Base-by-base conservation (phyloP, 2,329 filamentous ascomycete species). In the Ophiosphaerella korrae region DNA sequence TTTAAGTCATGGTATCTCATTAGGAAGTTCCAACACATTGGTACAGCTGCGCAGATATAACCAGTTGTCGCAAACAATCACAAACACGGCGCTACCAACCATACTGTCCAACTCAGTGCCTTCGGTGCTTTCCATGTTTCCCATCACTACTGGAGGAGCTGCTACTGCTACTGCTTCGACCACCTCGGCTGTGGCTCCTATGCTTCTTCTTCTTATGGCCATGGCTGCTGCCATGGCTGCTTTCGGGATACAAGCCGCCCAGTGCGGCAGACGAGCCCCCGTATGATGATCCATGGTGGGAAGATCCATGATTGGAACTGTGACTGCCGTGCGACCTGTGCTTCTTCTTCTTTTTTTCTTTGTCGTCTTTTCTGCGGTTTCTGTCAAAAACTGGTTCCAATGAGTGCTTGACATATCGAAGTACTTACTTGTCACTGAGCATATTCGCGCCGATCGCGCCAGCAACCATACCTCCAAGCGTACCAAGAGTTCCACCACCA, bases 371-470 rank as follows among this genome's bases (percentile, higher is more conserved):
- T 40, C 60, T 64, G 42, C 3, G 7, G 35, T 21, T 39, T 5
- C 6, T 39, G 48, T 63, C 42, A 64, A 54, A 29, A 26, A 5
- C 3, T 6, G 23, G 9, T 8, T 24, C 5, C 6, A 9, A n/a
- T 21, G 16, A 9, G 12, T 1, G n/a, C 21, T n/a, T 16, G n/a
- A 9, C 24, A 11, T 29, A 29, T 29, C 26, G 26, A 29, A 5
- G 12, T 11, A 49, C 67, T 64, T 64, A 74, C 71, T 75, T 74
- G 44, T 75, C 71, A 45, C 80, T 79, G 6, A 83, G 53, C 33
- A 79, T 59, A 52, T 84, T 84, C 1, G 82, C 83, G 3, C 78
- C 80, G n/a, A 84, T 75, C 0, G 82, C 81, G 31, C 82, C 83
- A 13, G 77, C 79, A 1, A 81, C 74, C 0, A 78, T 75, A 9